phyloP scores from a whole-genome alignment of 2,329 filamentous ascomycete genomes.

The Sporothrix humicola region DNA sequence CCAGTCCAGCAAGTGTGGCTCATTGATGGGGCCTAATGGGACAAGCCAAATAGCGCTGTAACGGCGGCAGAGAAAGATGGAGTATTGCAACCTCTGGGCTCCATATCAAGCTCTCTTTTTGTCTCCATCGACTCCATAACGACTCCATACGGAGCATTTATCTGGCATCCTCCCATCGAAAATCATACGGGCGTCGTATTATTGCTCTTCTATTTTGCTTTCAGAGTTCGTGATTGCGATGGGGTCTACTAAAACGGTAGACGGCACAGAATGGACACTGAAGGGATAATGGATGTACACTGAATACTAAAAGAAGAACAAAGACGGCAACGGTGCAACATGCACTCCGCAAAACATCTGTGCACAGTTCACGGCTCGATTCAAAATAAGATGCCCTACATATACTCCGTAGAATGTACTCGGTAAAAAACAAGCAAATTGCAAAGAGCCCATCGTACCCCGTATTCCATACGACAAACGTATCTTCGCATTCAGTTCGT shows the following conservation, averaged over 20 bases:
- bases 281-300: no score
- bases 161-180: not conserved
- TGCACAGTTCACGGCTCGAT: not conserved
- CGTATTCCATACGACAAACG: not conserved
- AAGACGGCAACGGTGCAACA: slow-evolving; percentile 17
- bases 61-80: slow-evolving; percentile 17
- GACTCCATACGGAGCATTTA: not conserved
- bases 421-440: not conserved
- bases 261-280: not conserved
- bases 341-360: slow-evolving; percentile 12
- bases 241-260: slow-evolving; percentile 6
- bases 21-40: not conserved
- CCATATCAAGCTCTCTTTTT: not conserved
- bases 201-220: not conserved
- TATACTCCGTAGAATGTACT: no score
- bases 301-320: no score
- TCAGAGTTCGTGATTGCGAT: not conserved
- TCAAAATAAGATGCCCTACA: no score
- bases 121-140: no score
- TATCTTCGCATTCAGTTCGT: not conserved
- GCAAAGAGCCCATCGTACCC: not conserved
- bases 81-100: not conserved
- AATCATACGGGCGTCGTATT: slow-evolving; percentile 14
- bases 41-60: slow-evolving; percentile 17
- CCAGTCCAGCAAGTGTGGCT: not conserved